phyloP scores from a whole-genome alignment of 257 asterid species.

The Solanum ossicruentum region DNA sequence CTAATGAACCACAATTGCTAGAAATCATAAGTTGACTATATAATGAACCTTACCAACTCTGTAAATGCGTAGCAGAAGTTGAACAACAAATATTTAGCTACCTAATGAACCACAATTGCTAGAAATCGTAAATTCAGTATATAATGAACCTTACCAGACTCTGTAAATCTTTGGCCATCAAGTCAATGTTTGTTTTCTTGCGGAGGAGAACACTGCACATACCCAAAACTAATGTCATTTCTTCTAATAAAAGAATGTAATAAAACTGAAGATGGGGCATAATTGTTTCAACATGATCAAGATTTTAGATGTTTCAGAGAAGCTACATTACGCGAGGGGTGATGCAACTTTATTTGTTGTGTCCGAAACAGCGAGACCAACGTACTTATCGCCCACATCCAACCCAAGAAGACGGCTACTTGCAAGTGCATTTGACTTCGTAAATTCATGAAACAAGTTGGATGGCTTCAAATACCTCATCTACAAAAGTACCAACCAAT shows the following conservation, averaged over 20 bases:
- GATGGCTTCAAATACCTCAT: conserved; percentile 70
- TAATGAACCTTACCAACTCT: conserved; percentile 37
- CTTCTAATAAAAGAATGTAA: not conserved
- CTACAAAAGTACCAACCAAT: conserved; percentile 15
- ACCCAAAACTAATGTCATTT: conserved; percentile 9
- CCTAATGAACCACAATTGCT: not conserved
- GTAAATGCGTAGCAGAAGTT: conserved; percentile 8
- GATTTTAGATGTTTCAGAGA: not conserved
- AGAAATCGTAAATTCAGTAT: not conserved
- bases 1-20: not conserved
- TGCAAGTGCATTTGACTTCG: conserved; percentile 31
- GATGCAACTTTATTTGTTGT: conserved; percentile 43
- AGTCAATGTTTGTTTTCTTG: conserved; percentile 40
- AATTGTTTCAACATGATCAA: not conserved
- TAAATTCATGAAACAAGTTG: conserved; percentile 41
- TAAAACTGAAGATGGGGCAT: not conserved
- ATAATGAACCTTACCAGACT: conserved; percentile 35
- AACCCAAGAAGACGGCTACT: conserved; percentile 61
- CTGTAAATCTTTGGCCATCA: conserved; percentile 64
- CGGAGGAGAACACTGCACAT: conserved; percentile 66
- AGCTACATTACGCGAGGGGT: conserved; percentile 50
- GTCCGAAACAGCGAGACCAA: conserved; percentile 84
- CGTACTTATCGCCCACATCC: conserved; percentile 88
- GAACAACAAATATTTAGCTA: not conserved
- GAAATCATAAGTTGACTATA: not conserved